phyloP scores from a whole-genome alignment of 2,329 filamentous ascomycete species.

The Microsporum ferrugineum region DNA sequence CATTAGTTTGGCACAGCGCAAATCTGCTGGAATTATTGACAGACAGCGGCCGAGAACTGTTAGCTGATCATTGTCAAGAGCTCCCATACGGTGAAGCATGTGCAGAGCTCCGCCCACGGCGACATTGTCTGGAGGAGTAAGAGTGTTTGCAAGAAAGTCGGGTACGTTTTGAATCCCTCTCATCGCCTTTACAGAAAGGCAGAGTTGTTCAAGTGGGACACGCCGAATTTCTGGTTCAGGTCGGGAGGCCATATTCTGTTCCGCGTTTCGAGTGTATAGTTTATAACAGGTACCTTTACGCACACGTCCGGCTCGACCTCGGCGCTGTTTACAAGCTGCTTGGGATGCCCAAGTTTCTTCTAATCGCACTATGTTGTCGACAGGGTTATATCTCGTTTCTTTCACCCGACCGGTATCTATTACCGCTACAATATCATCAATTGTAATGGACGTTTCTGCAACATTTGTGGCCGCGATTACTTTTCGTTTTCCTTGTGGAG shows the following conservation, averaged over 20 bases:
- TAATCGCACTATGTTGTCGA: conserved; percentile 86
- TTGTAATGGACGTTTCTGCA: conserved; percentile 95
- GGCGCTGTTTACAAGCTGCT: conserved; percentile 86
- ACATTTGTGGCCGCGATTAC: conserved; percentile 93
- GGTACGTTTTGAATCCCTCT: conserved; percentile 66
- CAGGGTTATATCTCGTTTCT: conserved; percentile 85
- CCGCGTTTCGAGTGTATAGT: conserved; percentile 76
- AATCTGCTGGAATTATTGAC: conserved; percentile 87
- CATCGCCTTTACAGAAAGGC: conserved; percentile 90
- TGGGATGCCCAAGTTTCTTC: conserved; percentile 92
- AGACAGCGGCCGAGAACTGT: conserved; percentile 86
- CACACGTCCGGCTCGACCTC: conserved; percentile 87
- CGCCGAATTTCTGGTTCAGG: conserved; percentile 89
- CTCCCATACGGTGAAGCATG: conserved; percentile 73
- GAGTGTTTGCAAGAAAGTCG: conserved; percentile 68
- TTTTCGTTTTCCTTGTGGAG: conserved; percentile 74
- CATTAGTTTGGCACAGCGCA: conserved; percentile 87
- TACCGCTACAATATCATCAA: conserved; percentile 91
- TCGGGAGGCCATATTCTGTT: conserved; percentile 70
- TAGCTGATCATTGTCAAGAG: conserved; percentile 71
- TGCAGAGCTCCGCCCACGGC: conserved; percentile 78
- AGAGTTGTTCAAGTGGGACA: conserved; percentile 87
- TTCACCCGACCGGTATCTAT: conserved; percentile 94
- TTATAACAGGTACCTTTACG: conserved; percentile 89
- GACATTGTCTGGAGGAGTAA: conserved; percentile 74